Evolutionary conservation across 495 filamentous ascomycete genomes (phyloP).

Genomic region (Penicillium malachiteum): DNA sequence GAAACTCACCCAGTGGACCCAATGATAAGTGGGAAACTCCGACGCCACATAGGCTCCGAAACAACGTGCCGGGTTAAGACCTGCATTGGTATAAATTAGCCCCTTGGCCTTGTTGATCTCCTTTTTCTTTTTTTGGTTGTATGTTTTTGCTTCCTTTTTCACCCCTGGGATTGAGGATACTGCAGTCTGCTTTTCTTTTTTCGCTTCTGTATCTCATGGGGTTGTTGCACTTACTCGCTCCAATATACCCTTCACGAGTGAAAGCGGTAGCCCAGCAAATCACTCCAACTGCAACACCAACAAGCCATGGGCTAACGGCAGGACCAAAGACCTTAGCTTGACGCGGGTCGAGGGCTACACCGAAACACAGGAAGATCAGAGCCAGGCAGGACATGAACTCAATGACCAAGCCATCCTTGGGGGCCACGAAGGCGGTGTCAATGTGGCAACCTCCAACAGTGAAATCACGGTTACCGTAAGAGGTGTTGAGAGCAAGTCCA

Average conservation of each 20-base stretch:
- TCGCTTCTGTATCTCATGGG: neutral
- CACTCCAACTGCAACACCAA: conserved; percentile 49
- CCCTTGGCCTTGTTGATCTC: neutral
- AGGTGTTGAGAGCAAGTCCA: conserved; percentile 37
- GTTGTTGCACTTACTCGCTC: conserved; percentile 27
- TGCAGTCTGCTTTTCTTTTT: neutral
- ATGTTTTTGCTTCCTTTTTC: neutral
- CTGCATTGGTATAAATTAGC: conserved; percentile 17
- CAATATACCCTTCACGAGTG: conserved; percentile 45
- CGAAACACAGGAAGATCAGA: conserved; percentile 43
- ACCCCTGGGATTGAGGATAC: neutral
- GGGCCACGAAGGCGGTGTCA: conserved; percentile 24
- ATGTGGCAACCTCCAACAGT: conserved; percentile 37
- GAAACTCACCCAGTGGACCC: conserved; percentile 37
- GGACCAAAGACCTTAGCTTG: conserved; percentile 52
- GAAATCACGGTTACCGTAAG: conserved; percentile 27
- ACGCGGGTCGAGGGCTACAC: conserved; percentile 58
- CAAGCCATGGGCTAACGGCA: conserved; percentile 49
- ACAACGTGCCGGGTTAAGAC: conserved; percentile 37
- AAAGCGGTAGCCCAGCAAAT: conserved; percentile 45
- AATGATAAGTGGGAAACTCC: conserved; percentile 32
- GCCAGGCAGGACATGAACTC: conserved; percentile 45
- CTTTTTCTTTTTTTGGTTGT: neutral
- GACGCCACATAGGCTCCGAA: conserved; percentile 34
- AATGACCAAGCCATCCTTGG: conserved; percentile 39